Conservation (phyloP, 192 early-diverging fungal species). For the Umbelopsis ramanniana region DNA sequence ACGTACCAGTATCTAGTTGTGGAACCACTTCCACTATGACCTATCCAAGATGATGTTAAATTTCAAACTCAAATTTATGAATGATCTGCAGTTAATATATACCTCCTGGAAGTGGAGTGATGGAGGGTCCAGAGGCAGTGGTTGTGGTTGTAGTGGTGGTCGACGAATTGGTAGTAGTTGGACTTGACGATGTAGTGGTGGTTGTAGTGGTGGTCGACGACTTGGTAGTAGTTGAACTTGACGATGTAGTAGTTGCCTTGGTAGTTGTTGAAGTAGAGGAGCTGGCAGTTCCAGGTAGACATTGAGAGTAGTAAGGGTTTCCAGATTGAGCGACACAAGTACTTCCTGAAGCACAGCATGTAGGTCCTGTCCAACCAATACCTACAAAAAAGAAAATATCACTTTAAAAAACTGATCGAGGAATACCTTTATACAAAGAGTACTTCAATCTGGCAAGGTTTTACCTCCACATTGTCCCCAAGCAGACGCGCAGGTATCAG, state of each 20-base stretch:
- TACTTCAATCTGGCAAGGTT: neutral
- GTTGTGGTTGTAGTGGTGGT: neutral
- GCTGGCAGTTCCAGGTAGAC: neutral
- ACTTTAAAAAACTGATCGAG: too few relatives aligned
- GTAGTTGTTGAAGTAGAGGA: constrained; percentile 19
- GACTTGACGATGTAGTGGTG: neutral
- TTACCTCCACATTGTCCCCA: constrained; percentile 28
- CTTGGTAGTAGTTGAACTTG: neutral
- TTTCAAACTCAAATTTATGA: neutral
- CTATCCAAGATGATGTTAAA: neutral
- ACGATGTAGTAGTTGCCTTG: neutral
- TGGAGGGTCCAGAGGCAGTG: neutral
- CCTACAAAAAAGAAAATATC: neutral
- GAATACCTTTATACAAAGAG: neutral
- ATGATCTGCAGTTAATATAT: neutral
- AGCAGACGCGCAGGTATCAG: constrained; percentile 18
- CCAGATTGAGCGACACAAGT: constrained; percentile 20
- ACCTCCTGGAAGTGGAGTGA: neutral
- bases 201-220: neutral
- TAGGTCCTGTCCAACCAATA: constrained; percentile 24
- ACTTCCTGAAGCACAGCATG: constrained; percentile 24
- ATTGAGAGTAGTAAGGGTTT: constrained; percentile 26
- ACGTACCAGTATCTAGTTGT: neutral
- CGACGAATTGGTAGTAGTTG: too few relatives aligned
- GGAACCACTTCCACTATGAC: neutral